Evolutionary conservation across 495 filamentous ascomycete genomes (phyloP), one percentile per base, ranked within the genome.

Genomic region (Polyplosphaeria fusca): DNA sequence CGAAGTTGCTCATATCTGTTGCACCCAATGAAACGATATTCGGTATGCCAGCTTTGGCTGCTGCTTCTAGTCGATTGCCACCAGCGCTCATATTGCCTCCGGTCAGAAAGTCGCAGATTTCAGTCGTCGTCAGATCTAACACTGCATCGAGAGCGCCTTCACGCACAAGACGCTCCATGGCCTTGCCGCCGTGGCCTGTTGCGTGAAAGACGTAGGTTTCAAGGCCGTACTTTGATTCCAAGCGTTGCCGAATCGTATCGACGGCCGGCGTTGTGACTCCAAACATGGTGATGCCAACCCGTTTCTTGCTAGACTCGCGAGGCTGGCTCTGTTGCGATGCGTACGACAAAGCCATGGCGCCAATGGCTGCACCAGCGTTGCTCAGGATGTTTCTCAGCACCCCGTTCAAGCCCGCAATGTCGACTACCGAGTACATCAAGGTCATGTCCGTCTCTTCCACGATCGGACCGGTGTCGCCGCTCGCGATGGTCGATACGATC

Each of bases 1-100:
- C 85, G 60, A 87, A 88, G 57, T 87, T 87, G 5, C 81, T 77
- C 77, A 88, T 87, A 51, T 89, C 86, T 5, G 76, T 73, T 0
- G 85, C 86, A 0, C 86, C 86, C 5, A 86, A 68, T 47, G 77
- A 80, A 2, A 89, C 70, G 11, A 89, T 69, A 23, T 82, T 74
- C 0, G 85, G 85, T 11, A 88, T 75, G 1, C 82, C 78, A 18
- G 61, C 67, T 52, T 70, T 69, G 3, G 76, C 74, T 11, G 80
- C 79, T 0, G 79, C 79, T 2, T 69, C 70, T n/a, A 89, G 70
- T 26, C 86, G 68, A 1, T 61, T 60, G 5, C 70, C 63, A 0
- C 79, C 84, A 5, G 83, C 81, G 57, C 72, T 74, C 66, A 88
- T 75, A 18, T 80, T 73, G 1, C 85, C 84, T 0, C 84, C 86